Evolutionary conservation across 2,329 filamentous ascomycete species (phyloP).

Genomic region (Tolypocladium ovalisporum): DNA sequence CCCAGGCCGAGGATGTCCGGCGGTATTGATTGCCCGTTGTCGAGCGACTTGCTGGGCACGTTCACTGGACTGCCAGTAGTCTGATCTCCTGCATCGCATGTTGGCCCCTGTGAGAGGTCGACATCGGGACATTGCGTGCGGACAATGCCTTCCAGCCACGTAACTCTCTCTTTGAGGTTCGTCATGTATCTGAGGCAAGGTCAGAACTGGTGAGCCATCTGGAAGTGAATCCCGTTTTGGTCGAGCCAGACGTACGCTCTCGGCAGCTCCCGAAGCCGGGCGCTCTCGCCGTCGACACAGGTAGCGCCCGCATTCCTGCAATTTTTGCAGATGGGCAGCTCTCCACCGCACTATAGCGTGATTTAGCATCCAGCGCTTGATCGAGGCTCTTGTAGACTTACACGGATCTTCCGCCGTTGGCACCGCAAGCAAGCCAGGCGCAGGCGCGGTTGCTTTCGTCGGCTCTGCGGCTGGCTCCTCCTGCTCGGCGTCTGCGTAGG

Average conservation of each 20-base stretch:
- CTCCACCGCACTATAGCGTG: slow-evolving; percentile 30
- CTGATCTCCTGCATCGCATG: background rate
- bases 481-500: slow-evolving; percentile 3
- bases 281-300: slow-evolving; percentile 33
- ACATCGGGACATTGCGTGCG: slow-evolving; percentile 28
- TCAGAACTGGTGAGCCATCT: background rate
- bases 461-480: slow-evolving; percentile 9
- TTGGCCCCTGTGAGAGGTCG: slow-evolving; percentile 19
- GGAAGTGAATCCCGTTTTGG: background rate
- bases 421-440: slow-evolving; percentile 24
- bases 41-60: background rate
- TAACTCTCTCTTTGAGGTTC: background rate
- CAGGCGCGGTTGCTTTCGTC: slow-evolving; percentile 12
- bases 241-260: slow-evolving; percentile 19
- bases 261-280: slow-evolving; percentile 25
- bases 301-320: slow-evolving; percentile 28
- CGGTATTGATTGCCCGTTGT: slow-evolving; percentile 3
- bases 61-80: background rate
- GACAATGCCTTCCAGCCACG: slow-evolving; percentile 35
- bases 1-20: slow-evolving; percentile 2
- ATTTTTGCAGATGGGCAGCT: slow-evolving; percentile 27
- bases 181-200: slow-evolving; percentile 2
- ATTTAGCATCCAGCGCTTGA: background rate
- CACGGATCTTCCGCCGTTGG: slow-evolving; percentile 38
- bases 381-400: slow-evolving; percentile 10